Conservation (phyloP, 306 rosid genomes). For the Sophora flavescens region DNA sequence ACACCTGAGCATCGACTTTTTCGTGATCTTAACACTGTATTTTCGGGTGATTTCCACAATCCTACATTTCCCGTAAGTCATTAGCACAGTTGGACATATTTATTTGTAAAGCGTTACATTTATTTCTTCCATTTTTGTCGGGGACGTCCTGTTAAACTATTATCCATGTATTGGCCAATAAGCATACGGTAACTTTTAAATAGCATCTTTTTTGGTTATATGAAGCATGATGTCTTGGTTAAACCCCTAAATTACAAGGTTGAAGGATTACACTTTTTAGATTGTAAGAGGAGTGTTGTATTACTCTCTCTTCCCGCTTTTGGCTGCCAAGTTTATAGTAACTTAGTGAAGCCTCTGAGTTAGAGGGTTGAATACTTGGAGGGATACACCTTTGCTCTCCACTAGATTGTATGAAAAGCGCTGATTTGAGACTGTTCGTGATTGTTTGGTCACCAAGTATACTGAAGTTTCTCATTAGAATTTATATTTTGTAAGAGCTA, state of each 20-base stretch:
- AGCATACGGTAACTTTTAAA: constrained; percentile 2
- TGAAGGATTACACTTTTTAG: background rate
- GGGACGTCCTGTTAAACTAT: constrained; percentile 19
- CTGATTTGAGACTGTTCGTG: constrained; percentile 6
- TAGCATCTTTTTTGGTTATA: constrained; percentile 25
- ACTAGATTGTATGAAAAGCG: constrained; percentile 17
- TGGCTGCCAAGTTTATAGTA: constrained; percentile 10
- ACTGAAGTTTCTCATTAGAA: constrained; percentile 1
- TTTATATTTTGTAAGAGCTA: constrained; percentile 29
- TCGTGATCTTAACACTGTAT: constrained; percentile 71
- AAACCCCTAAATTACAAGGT: constrained; percentile 18
- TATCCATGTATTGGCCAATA: background rate
- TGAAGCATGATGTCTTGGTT: background rate
- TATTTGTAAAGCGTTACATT: constrained; percentile 18
- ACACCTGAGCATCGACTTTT: constrained; percentile 93
- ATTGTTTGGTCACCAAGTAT: constrained; percentile 20
- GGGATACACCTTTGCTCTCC: background rate
- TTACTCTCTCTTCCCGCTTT: constrained; percentile 7
- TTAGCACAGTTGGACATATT: constrained; percentile 20
- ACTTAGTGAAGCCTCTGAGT: constrained; percentile 34
- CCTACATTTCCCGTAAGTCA: constrained; percentile 86
- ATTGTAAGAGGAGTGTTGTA: constrained; percentile 8
- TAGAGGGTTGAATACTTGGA: constrained; percentile 13
- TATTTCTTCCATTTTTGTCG: constrained; percentile 35
- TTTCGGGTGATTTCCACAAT: constrained; percentile 76